These are phyloP conservation scores for Dianthus caryophyllus DNA, from an alignment of 148 eudicot genomes.

Conservation along the genomic window DNA sequence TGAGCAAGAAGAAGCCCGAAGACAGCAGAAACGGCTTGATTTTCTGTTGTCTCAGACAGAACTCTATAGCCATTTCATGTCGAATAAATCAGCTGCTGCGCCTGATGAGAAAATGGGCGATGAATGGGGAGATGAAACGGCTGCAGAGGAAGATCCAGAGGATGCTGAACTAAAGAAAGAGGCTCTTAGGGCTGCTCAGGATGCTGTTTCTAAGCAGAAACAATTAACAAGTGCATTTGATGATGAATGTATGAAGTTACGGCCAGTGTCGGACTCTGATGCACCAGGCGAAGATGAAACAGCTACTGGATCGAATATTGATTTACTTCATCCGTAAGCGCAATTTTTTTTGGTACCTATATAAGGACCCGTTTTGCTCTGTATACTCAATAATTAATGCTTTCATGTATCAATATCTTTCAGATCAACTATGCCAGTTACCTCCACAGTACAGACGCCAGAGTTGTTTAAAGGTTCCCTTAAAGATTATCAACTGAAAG, in stretches of 20 bases:
- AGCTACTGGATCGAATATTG: conserved; percentile 74
- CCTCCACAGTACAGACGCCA: conserved; percentile 87
- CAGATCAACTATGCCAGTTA: conserved; percentile 96
- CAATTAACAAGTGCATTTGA: conserved; percentile 80
- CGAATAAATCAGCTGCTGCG: conserved; percentile 61
- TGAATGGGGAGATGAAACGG: conserved; percentile 44
- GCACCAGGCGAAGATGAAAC: conserved; percentile 49
- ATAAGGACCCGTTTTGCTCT: conserved; percentile 11
- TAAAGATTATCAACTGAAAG: conserved; percentile 94
- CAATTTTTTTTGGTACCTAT: not conserved
- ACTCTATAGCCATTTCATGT: conserved; percentile 97
- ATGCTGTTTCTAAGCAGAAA: conserved; percentile 96
- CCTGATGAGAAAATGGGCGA: conserved; percentile 45
- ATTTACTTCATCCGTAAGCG: conserved; percentile 89
- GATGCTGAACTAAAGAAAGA: conserved; percentile 82
- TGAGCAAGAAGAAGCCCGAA: conserved; percentile 88
- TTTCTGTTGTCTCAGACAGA: conserved; percentile 95
- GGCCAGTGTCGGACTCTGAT: conserved; percentile 52
- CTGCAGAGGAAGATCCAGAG: conserved; percentile 70
- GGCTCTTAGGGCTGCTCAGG: conserved; percentile 94
- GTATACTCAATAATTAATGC: conserved; percentile 1
- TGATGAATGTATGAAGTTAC: conserved; percentile 69
- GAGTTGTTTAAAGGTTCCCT: conserved; percentile 86
- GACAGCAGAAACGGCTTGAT: conserved; percentile 95
- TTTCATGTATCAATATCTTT: conserved; percentile 10